Percentiles rank a stretch among this genome's conserved stretches.
These are phyloP conservation scores for Vigna trinervia DNA, from an alignment of 306 rosid genomes.

Conservation along the genomic window DNA sequence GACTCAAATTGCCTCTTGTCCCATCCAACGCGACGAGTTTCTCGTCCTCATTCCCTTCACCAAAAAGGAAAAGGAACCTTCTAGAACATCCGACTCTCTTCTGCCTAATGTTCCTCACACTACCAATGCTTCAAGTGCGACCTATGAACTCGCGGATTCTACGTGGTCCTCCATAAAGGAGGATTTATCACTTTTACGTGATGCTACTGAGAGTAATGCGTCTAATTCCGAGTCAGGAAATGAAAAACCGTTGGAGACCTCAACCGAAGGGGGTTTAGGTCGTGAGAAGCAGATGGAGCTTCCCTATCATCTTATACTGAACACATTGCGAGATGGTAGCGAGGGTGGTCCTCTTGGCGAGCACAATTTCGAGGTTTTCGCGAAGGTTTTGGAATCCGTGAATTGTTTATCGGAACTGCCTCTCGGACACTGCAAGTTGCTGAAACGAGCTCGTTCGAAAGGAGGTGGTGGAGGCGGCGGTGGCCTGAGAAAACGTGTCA, in stretches of 20 bases:
- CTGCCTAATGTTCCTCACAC: constrained; percentile 32
- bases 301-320: constrained; percentile 62
- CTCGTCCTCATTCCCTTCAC: constrained; percentile 73
- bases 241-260: constrained; percentile 34
- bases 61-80: constrained; percentile 62
- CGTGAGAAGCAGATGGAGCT: constrained; percentile 55
- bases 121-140: constrained; percentile 42
- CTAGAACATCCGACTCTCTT: constrained; percentile 43
- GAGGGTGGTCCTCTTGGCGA: constrained; percentile 50
- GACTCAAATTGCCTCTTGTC: constrained; percentile 45
- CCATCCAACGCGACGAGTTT: constrained; percentile 59
- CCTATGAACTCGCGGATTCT: constrained; percentile 62
- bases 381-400: constrained; percentile 63
- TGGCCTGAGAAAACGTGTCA: not conserved
- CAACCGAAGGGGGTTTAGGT: constrained; percentile 41
- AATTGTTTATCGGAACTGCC: constrained; percentile 69
- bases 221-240: constrained; percentile 7
- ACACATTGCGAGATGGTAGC: constrained; percentile 39
- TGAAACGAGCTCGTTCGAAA: constrained; percentile 50
- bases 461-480: constrained; percentile 31
- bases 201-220: constrained; percentile 22
- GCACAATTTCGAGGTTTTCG: constrained; percentile 52
- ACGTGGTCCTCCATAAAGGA: constrained; percentile 79
- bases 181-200: constrained; percentile 65
- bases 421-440: constrained; percentile 69